Conservation (phyloP, 2,329 filamentous ascomycete species). For the Nigrospora sphaerica region DNA sequence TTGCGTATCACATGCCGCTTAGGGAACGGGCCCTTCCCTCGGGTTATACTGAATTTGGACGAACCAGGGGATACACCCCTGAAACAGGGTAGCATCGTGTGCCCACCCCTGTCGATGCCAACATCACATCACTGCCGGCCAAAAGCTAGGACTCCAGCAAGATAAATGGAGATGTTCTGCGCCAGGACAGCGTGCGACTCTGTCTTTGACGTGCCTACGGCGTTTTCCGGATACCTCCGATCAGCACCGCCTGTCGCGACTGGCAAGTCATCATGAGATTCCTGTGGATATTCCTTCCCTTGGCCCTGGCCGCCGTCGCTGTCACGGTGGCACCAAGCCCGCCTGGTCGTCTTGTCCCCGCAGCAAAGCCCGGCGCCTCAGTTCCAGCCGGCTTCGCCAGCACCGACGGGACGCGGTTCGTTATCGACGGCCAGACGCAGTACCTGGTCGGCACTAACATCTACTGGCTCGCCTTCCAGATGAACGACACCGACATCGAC, state of each 20-base stretch:
- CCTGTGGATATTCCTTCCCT: not conserved
- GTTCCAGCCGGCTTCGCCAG: slow-evolving; percentile 9
- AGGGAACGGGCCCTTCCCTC: no score
- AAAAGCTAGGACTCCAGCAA: not conserved
- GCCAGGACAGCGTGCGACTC: not conserved
- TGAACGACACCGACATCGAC: slow-evolving; percentile 47
- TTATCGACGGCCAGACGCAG: slow-evolving; percentile 31
- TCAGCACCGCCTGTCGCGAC: not conserved
- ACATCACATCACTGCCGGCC: not conserved
- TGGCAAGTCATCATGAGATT: not conserved
- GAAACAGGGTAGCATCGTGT: not conserved
- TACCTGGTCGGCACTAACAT: slow-evolving; percentile 46
- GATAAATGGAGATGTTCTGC: not conserved
- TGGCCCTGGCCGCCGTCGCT: not conserved
- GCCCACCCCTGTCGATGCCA: not conserved
- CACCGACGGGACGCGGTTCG: slow-evolving; percentile 21
- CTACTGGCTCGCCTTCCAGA: slow-evolving; percentile 45
- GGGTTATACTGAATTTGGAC: no score
- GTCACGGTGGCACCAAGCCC: not conserved
- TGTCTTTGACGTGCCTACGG: not conserved
- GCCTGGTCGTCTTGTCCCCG: not conserved
- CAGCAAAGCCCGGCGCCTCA: not conserved
- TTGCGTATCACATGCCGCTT: no score
- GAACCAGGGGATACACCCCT: not conserved
- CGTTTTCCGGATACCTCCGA: no score